These are phyloP conservation scores for Sclerotinia nivalis DNA, from an alignment of 2,329 filamentous ascomycete genomes.

Conservation along the genomic window DNA sequence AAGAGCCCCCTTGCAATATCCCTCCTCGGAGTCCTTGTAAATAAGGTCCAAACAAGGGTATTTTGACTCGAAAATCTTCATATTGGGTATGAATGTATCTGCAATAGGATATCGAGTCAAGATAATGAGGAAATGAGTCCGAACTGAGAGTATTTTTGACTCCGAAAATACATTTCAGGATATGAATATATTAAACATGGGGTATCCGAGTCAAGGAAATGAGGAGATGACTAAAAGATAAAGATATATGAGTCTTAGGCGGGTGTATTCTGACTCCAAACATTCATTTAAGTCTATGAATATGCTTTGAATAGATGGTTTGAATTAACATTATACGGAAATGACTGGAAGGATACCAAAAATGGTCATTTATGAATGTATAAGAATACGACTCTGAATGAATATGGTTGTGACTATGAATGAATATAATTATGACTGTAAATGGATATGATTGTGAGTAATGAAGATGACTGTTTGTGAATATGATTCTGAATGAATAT, in stretches of 20 bases:
- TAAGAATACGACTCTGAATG: neutral
- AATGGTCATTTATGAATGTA: neutral
- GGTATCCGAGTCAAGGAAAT: neutral
- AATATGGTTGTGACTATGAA: neutral
- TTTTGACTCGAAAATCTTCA: neutral
- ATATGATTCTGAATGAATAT: too few relatives aligned
- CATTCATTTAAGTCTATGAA: neutral
- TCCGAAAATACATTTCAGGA: neutral
- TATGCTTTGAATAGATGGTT: neutral
- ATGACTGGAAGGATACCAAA: neutral
- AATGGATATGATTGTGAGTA: neutral
- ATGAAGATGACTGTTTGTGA: too few relatives aligned
- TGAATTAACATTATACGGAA: accelerated
- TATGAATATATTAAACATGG: neutral
- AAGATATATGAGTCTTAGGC: neutral
- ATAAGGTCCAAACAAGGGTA: neutral
- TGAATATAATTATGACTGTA: neutral
- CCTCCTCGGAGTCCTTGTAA: neutral
- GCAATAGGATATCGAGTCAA: too few relatives aligned
- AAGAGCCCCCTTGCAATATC: neutral
- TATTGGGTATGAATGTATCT: neutral
- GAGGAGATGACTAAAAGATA: neutral
- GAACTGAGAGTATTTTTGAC: neutral
- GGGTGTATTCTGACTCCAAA: too few relatives aligned
- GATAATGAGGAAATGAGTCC: neutral